Conservation (phyloP, 257 asterid species). For the Marsdenia floribunda region DNA sequence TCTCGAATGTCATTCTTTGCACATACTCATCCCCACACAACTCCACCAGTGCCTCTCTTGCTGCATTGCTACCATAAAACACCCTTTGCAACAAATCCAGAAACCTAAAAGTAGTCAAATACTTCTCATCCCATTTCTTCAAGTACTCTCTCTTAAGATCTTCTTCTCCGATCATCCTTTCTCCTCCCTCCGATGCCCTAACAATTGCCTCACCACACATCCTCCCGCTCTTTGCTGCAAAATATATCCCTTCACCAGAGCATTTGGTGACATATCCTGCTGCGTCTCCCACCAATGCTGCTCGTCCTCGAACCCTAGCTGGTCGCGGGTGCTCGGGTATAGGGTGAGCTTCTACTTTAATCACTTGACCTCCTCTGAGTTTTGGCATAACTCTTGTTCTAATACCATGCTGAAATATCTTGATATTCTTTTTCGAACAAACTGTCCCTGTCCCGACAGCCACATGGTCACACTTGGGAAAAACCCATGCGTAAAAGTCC, state of each 20-base stretch:
- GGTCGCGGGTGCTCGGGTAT: slow-evolving; percentile 85
- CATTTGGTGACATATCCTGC: slow-evolving; percentile 86
- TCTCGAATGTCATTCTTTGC: slow-evolving; percentile 79
- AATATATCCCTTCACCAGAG: slow-evolving; percentile 81
- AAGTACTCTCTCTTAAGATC: slow-evolving; percentile 73
- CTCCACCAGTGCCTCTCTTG: slow-evolving; percentile 84
- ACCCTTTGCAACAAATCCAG: slow-evolving; percentile 62
- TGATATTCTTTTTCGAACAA: slow-evolving; percentile 42
- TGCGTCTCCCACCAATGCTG: slow-evolving; percentile 76
- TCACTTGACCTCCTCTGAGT: slow-evolving; percentile 46
- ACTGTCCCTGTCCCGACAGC: slow-evolving; percentile 79
- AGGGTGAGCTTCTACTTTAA: slow-evolving; percentile 84
- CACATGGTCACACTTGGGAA: slow-evolving; percentile 86
- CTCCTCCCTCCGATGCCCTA: slow-evolving; percentile 61
- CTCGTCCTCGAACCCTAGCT: slow-evolving; percentile 51
- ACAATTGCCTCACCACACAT: slow-evolving; percentile 77
- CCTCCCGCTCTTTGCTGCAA: slow-evolving; percentile 76
- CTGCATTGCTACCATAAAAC: slow-evolving; percentile 70
- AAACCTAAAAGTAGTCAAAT: slow-evolving; percentile 52
- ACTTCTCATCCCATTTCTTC: slow-evolving; percentile 77
- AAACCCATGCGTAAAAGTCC: slow-evolving; percentile 87
- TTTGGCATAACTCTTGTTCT: slow-evolving; percentile 37
- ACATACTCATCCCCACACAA: slow-evolving; percentile 75
- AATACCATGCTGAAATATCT: slow-evolving; percentile 44
- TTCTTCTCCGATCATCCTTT: slow-evolving; percentile 43